A percentile compares a stretch with the other conserved stretches of the same genome.
These are phyloP conservation scores for Laguncularia racemosa DNA, from an alignment of 345 rosid species.

Conservation along the genomic window DNA sequence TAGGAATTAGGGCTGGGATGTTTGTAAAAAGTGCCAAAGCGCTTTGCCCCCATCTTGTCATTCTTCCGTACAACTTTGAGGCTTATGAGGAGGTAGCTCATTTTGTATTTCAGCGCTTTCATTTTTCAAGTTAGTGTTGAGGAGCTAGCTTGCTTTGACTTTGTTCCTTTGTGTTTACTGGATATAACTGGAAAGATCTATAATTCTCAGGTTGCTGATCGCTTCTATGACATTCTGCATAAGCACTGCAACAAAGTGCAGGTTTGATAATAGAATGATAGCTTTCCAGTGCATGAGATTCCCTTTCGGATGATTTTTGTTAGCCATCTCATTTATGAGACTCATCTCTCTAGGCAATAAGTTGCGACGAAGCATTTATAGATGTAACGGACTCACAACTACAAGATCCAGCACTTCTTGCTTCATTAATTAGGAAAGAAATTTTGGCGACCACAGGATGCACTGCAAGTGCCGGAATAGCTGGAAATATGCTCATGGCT, in stretches of 20 bases:
- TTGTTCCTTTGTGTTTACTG: constrained; percentile 2
- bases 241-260: constrained; percentile 79
- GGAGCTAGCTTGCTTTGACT: no score
- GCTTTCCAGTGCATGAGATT: neutral
- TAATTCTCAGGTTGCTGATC: constrained; percentile 82
- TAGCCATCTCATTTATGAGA: constrained; percentile 6
- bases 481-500: constrained; percentile 87
- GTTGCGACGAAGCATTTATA: constrained; percentile 98
- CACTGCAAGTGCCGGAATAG: constrained; percentile 88
- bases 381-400: constrained; percentile 46
- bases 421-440: constrained; percentile 67
- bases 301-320: constrained; percentile 4
- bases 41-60: constrained; percentile 75
- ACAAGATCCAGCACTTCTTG: constrained; percentile 53
- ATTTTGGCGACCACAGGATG: constrained; percentile 74
- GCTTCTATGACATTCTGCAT: constrained; percentile 75
- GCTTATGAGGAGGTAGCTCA: constrained; percentile 75
- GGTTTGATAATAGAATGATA: constrained; percentile 23
- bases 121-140: neutral
- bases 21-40: constrained; percentile 90
- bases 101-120: constrained; percentile 1
- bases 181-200: constrained; percentile 7
- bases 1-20: constrained; percentile 88
- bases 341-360: constrained; percentile 50
- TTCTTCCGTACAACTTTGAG: constrained; percentile 82